Conservation (phyloP, 176 grass and related monocot genomes). For the Zoysia pacifica region DNA sequence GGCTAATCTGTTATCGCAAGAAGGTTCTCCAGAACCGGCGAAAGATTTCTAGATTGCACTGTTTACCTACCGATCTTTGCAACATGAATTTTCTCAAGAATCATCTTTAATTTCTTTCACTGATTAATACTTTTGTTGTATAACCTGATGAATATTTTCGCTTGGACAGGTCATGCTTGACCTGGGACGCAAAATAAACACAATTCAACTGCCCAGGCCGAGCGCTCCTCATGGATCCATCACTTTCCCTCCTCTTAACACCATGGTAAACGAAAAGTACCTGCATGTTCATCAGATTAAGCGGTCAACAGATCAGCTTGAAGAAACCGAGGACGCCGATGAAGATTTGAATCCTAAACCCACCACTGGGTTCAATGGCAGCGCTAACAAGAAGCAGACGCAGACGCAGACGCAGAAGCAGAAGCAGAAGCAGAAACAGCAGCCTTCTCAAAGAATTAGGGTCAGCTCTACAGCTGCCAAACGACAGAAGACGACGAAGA, state of each 20-base stretch:
- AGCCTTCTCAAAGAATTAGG: slow-evolving; percentile 22
- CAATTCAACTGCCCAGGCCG: slow-evolving; percentile 47
- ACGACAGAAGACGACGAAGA: background rate
- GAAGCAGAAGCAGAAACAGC: slow-evolving; percentile 40
- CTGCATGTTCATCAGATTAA: slow-evolving; percentile 24
- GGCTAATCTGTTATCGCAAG: background rate
- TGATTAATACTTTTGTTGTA: background rate
- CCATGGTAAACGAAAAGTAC: slow-evolving; percentile 50
- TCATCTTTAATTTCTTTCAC: background rate
- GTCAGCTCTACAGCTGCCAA: slow-evolving; percentile 20
- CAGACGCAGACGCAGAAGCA: slow-evolving; percentile 35
- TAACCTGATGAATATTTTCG: background rate
- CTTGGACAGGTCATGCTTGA: slow-evolving; percentile 48
- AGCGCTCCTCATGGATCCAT: slow-evolving; percentile 42
- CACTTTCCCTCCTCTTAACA: slow-evolving; percentile 48
- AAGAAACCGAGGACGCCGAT: slow-evolving; percentile 41
- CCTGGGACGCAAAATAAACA: slow-evolving; percentile 43
- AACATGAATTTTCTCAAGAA: background rate
- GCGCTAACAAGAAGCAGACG: slow-evolving; percentile 21
- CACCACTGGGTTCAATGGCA: slow-evolving; percentile 1
- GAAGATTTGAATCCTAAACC: slow-evolving; percentile 9
- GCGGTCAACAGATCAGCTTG: slow-evolving; percentile 1
- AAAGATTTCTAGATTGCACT: background rate
- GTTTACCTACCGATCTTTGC: slow-evolving; percentile 12
- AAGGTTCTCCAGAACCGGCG: background rate